Evolutionary conservation across 352 stramenopile species (phyloP), one percentile per base, ranked within the genome.

Genomic region (Pythium volutum): DNA sequence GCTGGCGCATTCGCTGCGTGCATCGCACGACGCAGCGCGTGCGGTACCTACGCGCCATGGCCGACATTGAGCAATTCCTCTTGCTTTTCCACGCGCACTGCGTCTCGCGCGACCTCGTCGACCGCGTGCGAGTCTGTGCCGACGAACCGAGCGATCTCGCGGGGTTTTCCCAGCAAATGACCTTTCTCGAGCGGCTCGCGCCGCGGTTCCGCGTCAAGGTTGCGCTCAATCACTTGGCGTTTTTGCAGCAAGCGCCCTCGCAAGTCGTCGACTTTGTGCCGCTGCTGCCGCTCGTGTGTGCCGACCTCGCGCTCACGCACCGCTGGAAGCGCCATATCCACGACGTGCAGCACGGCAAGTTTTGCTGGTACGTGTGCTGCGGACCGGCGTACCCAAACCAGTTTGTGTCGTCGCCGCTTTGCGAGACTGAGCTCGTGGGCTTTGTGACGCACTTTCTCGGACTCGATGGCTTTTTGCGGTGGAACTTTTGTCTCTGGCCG

Each of bases 281-380:
- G 22, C 69, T 90, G 22, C 57, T 92, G 39, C 83, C 83, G 12
- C 56, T 92, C 14, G 79, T 80, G 27, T 91, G 81, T 66, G 76
- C 71, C 33, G 83, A 92, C 48, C 34, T 86, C 6, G 71, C 87
- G 5, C 66, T 84, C n/a, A 92, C 83, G 2, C 52, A 72, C 34
- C 73, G 74, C 16, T 66, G 87, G 43, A 70, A 69, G 8, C 54
- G 72, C n/a, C 76, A 88, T 23, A 73, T 87, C 56, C 79, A 77
- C 20, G 63, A 55, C 2, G 76, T 67, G 14, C 77, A 81, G 34
- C 67, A 76, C 36, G 83, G 83, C 16, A 77, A 77, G 46, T 75
- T 90, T 20, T 80, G 79, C 64, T 92, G 83, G 83, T 92, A 92
- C 41, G 83, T 92, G n/a, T 92, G 83, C 61, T 92, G 83, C 50